Conservation (phyloP, 345 rosid genomes). For the Camelina laxa region DNA sequence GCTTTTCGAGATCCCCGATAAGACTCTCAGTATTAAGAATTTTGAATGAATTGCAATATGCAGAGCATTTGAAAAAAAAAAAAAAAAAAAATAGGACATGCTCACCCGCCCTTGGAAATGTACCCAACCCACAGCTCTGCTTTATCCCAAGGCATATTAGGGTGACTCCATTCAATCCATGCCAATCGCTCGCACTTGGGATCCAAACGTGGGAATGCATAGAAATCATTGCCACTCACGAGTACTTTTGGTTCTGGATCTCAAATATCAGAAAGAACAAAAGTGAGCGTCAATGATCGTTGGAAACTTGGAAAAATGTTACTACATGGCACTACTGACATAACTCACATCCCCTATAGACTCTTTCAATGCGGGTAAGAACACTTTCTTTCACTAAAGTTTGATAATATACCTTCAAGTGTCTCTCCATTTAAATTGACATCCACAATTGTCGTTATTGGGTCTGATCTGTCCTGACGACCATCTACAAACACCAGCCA, state of each 20-base stretch:
- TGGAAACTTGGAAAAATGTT: not conserved
- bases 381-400: not conserved
- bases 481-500: conserved; percentile 56
- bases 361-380: not conserved
- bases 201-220: conserved; percentile 93
- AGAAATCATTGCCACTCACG: conserved; percentile 82
- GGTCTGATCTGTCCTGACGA: conserved; percentile 57
- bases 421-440: conserved; percentile 51
- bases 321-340: not conserved
- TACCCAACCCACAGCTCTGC: conserved; percentile 94
- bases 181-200: conserved; percentile 70
- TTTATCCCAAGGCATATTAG: conserved; percentile 98
- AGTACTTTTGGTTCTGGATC: conserved; percentile 75
- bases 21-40: not conserved
- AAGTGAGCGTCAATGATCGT: not conserved
- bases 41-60: not conserved
- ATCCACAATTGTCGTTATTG: conserved; percentile 64
- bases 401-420: conserved; percentile 57
- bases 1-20: not conserved
- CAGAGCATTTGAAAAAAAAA: not conserved
- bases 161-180: conserved; percentile 94
- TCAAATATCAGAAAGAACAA: not conserved
- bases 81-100: not conserved
- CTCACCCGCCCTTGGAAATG: conserved; percentile 79
- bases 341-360: not conserved